Base-by-base conservation (phyloP, 1,139 yeast species). In the Fermentozyma sake region DNA sequence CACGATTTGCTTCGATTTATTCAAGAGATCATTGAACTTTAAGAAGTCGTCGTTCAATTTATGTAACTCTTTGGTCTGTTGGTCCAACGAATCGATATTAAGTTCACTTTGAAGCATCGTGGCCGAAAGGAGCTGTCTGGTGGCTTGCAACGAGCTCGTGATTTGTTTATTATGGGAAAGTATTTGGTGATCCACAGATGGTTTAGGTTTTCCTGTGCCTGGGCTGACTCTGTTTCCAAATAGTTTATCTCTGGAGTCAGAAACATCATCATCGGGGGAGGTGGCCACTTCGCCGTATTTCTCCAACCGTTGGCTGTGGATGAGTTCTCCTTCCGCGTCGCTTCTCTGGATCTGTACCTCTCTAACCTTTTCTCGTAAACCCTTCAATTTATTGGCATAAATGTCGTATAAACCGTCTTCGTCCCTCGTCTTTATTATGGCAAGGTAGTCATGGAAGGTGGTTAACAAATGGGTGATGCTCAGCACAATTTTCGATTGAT, bases 41-140 rank as follows among this genome's bases (percentile, higher is more conserved):
- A 67, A 52, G 42, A 75, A 76, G 34, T 65, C 67, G 22, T 68
- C 67, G 30, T 76, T 71, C 35, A 79, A 60, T 17, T 58, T 55
- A 6, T 52, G 40, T 34, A 81, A 57, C 24, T 73, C 72, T 22
- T 65, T 61, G 0, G 82, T 68, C 22, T 82, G 80, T 31, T 67
- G 71, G 24, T 77, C 79, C 10, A 81, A 57, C 16, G 76, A 71
- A 26, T 75, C 78, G 18, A 79, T 57, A 39, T 79, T 79, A 31
- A 79, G 53, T 35, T 76, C 81, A 5, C 82, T 72, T 37, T 79
- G 80, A 32, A 77, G 45, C 7, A 77, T 63, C 3, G 79, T 61
- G 8, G 76, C 59, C 22, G 74, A 44, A 49, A 79, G 71, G 46
- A 77, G 50, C 32, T 68, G 73, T 35, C 73, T 69, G 7, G 80